Evolutionary conservation across 2,329 filamentous ascomycete genomes (phyloP).

Genomic region (Didymella glomerata): DNA sequence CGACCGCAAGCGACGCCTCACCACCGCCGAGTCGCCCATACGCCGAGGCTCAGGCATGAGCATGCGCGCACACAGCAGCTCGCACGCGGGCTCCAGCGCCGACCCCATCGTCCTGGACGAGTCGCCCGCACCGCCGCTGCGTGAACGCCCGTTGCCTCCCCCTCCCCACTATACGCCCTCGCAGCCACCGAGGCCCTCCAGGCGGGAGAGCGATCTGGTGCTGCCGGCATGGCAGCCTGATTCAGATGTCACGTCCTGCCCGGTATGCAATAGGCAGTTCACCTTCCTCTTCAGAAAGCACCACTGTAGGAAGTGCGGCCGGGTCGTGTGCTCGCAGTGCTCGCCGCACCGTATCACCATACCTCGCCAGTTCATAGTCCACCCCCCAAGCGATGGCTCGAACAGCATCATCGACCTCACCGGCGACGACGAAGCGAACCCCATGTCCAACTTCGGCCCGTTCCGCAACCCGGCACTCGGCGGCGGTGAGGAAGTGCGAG

Average conservation of each 20-base stretch:
- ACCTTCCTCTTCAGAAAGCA: constrained; percentile 88
- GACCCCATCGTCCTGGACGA: constrained; percentile 38
- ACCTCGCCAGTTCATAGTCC: constrained; percentile 90
- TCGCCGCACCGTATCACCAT: constrained; percentile 96
- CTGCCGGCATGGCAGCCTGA: constrained; percentile 90
- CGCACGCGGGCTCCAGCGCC: constrained; percentile 24
- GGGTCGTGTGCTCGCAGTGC: constrained; percentile 88
- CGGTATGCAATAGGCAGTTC: constrained; percentile 83
- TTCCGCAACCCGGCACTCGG: constrained; percentile 62
- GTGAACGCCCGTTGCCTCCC: constrained; percentile 23
- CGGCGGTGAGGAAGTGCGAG: constrained; percentile 72
- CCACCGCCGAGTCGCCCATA: constrained; percentile 44
- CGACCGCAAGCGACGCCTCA: constrained; percentile 50
- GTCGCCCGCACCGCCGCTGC: constrained; percentile 26
- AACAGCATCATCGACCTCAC: constrained; percentile 56
- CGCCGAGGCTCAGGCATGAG: constrained; percentile 41
- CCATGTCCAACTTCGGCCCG: constrained; percentile 40
- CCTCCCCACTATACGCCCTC: constrained; percentile 21
- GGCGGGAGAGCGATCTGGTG: constrained; percentile 57
- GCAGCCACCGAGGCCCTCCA: constrained; percentile 15
- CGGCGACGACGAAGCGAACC: constrained; percentile 42
- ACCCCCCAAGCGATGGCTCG: constrained; percentile 59
- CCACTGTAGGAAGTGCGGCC: constrained; percentile 93
- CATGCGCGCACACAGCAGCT: constrained; percentile 32
- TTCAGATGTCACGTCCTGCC: constrained; percentile 79